Evolutionary conservation across 495 filamentous ascomycete species (phyloP), one percentile per base, ranked within the genome.

Genomic region (Tuber magnatum): DNA sequence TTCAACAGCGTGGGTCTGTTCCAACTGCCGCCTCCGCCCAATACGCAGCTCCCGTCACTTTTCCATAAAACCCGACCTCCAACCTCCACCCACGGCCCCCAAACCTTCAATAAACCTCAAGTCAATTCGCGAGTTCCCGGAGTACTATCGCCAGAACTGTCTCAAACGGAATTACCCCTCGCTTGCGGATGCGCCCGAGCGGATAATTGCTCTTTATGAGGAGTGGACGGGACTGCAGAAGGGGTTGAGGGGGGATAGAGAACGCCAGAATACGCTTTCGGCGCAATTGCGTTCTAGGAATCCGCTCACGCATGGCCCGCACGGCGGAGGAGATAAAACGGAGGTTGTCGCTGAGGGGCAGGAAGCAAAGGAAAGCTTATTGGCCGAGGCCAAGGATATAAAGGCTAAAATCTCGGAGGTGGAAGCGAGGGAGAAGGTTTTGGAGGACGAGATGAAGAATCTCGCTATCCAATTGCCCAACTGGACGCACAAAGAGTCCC

Each of bases 391-490:
- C 2, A 88, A 89, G 73, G 76, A 77, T 1, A 78, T 97, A 48
- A 97, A 97, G 81, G 84, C 86, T 1, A 84, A 89, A 51, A 87
- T 97, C 12, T 82, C 86, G 7, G 81, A 79, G 9, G 88, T 93
- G 75, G 88, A 90, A 73, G 84, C 85, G 32, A 85, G 88, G 71
- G 91, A 94, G 81, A 84, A 85, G 20, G 77, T 78, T 12, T 86
- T 92, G 73, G 84, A 87, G 69, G 85, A 87, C 22, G 88, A 94
- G 81, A 93, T 97, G 84, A 85, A 91, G 39, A 84, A 85, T 39
- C 87, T 97, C 41, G 94, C 95, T 4, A 84, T 92, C 0, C 87
- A 91, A 69, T 88, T 99, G 48, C 96, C 95, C 20, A 99, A 98
- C 84, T 87, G 94, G 46, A 97, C 93, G 70, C 91, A 89, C 84